Evolutionary conservation across 495 filamentous ascomycete species (phyloP).

Genomic region (Oleoguttula mirabilis): DNA sequence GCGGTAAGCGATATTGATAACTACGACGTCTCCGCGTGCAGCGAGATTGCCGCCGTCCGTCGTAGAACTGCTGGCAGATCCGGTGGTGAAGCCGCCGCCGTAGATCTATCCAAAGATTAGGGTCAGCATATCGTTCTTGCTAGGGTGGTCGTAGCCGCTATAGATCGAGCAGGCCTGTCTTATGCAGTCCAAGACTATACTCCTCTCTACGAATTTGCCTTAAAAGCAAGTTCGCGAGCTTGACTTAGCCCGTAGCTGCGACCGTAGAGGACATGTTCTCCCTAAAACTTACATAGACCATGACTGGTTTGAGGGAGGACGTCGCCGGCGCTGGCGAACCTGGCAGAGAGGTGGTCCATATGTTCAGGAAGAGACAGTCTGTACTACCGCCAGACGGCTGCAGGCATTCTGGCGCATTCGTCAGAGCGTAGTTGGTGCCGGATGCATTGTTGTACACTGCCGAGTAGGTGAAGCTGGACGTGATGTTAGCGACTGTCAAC

Average conservation of each 20-base stretch:
- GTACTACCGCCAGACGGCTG: conserved; percentile 32
- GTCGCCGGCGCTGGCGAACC: conserved; percentile 1
- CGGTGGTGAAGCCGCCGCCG: conserved; percentile 23
- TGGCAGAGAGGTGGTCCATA: conserved; percentile 39
- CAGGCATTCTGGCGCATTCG: conserved; percentile 32
- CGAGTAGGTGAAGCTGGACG: conserved; percentile 18
- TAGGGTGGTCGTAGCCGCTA: too few species aligned
- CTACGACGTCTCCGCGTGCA: conserved; percentile 37
- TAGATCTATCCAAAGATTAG: too few species aligned
- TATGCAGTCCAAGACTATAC: too few species aligned
- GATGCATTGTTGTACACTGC: conserved; percentile 10
- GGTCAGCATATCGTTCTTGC: too few species aligned
- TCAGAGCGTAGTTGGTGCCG: conserved; percentile 25
- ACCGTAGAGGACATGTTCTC: too few species aligned
- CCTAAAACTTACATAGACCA: too few species aligned
- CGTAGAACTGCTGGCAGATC: conserved; percentile 23
- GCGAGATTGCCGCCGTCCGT: conserved; percentile 39
- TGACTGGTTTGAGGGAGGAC: conserved; percentile 35
- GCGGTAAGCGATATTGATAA: conserved; percentile 38
- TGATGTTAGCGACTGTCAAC: not conserved
- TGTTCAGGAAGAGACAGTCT: conserved; percentile 44
- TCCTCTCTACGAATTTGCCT: too few species aligned
- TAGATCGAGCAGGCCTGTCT: too few species aligned
- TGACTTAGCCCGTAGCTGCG: too few species aligned
- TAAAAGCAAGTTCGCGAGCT: too few species aligned